These are phyloP conservation scores for Syncephalastrum contaminatum DNA, from an alignment of 371 early-diverging fungal genomes.

Conservation along the genomic window DNA sequence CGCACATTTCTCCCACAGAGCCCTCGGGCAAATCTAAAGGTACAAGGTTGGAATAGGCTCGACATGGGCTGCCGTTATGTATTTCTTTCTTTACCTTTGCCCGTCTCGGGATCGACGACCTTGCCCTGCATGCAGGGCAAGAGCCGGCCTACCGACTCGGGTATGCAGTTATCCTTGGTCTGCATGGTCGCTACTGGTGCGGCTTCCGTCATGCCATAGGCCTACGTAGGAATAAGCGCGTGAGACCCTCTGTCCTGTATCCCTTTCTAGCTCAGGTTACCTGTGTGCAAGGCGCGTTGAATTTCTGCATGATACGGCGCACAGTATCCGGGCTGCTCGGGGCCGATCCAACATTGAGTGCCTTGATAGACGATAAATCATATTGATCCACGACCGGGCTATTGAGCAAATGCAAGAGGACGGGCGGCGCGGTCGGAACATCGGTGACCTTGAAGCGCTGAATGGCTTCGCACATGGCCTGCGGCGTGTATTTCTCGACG, in stretches of 20 bases:
- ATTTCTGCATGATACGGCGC: too few species aligned
- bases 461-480: conserved; percentile 42
- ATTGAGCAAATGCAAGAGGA: conserved; percentile 57
- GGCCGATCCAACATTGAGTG: conserved; percentile 68
- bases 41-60: too few species aligned
- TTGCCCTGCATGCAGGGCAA: conserved; percentile 64
- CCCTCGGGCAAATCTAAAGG: too few species aligned
- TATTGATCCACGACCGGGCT: conserved; percentile 59
- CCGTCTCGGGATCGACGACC: conserved; percentile 55
- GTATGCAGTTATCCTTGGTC: conserved; percentile 6
- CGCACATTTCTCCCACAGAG: conserved; percentile 59
- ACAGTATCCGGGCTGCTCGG: conserved; percentile 28
- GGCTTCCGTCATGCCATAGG: conserved; percentile 74
- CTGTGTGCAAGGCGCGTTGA: too few species aligned
- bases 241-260: too few species aligned
- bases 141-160: conserved; percentile 70
- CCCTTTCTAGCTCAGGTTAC: too few species aligned
- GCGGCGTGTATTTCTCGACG: conserved; percentile 4
- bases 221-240: too few species aligned
- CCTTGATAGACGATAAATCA: conserved; percentile 54
- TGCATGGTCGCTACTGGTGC: conserved; percentile 28
- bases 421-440: conserved; percentile 69
- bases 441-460: conserved; percentile 47
- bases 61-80: too few species aligned
- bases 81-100: conserved; percentile 22